Conservation (phyloP, 148 eudicot species). For the Rhododendron simsii region DNA sequence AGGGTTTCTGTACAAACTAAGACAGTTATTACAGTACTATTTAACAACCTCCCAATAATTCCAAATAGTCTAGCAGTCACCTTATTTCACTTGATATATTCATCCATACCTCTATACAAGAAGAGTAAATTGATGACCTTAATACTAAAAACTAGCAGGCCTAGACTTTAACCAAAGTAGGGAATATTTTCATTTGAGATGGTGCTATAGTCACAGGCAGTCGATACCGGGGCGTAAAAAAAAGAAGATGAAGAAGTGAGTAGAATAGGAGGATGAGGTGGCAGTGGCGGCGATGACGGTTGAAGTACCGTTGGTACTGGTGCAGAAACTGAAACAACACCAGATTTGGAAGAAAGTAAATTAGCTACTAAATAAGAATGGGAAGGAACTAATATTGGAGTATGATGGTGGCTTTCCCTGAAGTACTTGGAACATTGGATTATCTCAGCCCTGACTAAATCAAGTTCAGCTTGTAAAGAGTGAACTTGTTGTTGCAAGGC, state of each 20-base stretch:
- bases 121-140: background rate
- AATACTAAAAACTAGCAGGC: background rate
- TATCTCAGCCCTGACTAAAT: conserved; percentile 33
- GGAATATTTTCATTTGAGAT: conserved; percentile 49
- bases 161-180: conserved; percentile 40
- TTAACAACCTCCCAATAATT: background rate
- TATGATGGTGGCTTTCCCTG: conserved; percentile 14
- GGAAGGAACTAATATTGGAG: conserved; percentile 4
- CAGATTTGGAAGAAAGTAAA: conserved; percentile 23
- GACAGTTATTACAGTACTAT: background rate
- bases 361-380: conserved; percentile 14
- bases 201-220: conserved; percentile 19
- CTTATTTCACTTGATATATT: conserved; percentile 23
- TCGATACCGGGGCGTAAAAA: conserved; percentile 31
- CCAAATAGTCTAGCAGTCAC: conserved; percentile 7
- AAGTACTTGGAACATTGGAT: conserved; percentile 24
- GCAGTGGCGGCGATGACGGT: conserved; percentile 16
- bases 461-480: conserved; percentile 40
- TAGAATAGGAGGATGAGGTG: conserved; percentile 11
- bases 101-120: background rate
- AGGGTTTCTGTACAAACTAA: background rate
- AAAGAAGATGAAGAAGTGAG: conserved; percentile 30
- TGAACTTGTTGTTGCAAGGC: conserved; percentile 49
- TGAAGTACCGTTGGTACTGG: background rate
- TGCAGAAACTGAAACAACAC: conserved; percentile 26